A percentile compares a stretch with the other conserved stretches of the same genome.
Conservation (phyloP, 257 asterid species). For the Solanum megistacrolobum region DNA sequence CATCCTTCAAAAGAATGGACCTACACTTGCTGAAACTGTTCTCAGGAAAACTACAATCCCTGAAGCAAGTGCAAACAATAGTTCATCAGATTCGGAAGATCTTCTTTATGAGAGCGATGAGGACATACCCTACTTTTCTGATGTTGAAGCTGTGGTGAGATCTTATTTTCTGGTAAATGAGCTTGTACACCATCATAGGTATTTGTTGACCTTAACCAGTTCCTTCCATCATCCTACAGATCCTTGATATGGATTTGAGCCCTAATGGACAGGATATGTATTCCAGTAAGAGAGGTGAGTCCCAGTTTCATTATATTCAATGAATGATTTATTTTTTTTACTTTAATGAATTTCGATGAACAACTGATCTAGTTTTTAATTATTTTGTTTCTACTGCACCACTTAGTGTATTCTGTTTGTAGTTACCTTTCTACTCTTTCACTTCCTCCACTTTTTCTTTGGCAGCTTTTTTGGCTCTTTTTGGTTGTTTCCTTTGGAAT, state of each 20-base stretch:
- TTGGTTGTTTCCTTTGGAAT: neutral
- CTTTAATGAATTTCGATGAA: neutral
- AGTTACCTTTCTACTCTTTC: neutral
- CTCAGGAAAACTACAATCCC: slow-evolving; percentile 5
- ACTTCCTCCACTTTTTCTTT: neutral
- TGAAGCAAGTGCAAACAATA: slow-evolving; percentile 8
- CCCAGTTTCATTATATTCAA: slow-evolving; percentile 1
- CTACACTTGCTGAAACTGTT: slow-evolving; percentile 16
- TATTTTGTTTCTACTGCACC: neutral
- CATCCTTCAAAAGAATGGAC: slow-evolving; percentile 16
- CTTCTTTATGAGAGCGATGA: slow-evolving; percentile 37
- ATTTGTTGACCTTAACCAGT: neutral
- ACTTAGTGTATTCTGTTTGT: neutral
- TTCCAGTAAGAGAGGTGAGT: slow-evolving; percentile 48
- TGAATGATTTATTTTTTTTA: neutral
- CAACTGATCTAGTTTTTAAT: neutral
- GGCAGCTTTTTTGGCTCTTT: neutral
- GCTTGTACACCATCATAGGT: neutral
- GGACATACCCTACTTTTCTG: slow-evolving; percentile 63
- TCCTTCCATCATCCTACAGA: slow-evolving; percentile 41
- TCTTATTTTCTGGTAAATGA: slow-evolving; percentile 2
- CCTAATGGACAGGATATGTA: slow-evolving; percentile 38
- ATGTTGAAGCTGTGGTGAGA: slow-evolving; percentile 77
- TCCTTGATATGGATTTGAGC: slow-evolving; percentile 73
- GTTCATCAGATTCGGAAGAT: slow-evolving; percentile 38